phyloP scores from a whole-genome alignment of 1,284 basidiomycete species.

The Boletellus deceptivus region DNA sequence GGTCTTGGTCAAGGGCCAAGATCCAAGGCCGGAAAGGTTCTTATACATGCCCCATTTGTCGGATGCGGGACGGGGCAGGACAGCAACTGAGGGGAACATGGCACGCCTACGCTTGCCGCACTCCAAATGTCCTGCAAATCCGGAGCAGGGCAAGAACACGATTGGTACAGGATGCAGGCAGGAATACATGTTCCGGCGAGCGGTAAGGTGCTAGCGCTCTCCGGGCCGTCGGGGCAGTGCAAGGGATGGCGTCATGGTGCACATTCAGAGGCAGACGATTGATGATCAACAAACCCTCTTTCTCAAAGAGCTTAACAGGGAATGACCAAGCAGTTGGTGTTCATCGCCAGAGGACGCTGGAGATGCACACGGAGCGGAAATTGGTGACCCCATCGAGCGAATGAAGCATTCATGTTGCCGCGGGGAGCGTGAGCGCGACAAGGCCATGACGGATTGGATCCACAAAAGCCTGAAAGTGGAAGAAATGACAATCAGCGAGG shows the following conservation, averaged over 20 bases:
- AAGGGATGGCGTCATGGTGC: constrained; percentile 26
- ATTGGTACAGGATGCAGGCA: constrained; percentile 35
- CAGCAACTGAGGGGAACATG: constrained; percentile 26
- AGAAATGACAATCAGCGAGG: constrained; percentile 13
- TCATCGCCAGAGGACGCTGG: constrained; percentile 10
- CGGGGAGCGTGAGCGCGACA: constrained; percentile 7
- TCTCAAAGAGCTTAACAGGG: constrained; percentile 33
- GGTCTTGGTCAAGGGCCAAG: constrained; percentile 26
- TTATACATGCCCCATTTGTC: constrained; percentile 30
- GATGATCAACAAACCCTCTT: constrained; percentile 33
- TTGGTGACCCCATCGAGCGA: constrained; percentile 20
- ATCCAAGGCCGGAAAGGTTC: constrained; percentile 26
- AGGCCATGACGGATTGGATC: constrained; percentile 12
- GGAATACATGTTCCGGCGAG: constrained; percentile 29
- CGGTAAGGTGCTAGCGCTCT: constrained; percentile 26
- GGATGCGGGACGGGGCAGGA: constrained; percentile 24
- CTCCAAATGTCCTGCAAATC: constrained; percentile 33
- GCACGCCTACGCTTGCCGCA: constrained; percentile 32
- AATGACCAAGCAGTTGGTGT: constrained; percentile 14
- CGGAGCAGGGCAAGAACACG: constrained; percentile 33
- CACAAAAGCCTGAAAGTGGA: constrained; percentile 13
- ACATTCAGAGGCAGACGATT: constrained; percentile 15
- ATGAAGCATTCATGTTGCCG: constrained; percentile 22
- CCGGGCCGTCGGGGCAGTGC: constrained; percentile 28
- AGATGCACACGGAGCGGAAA: constrained; percentile 24